phyloP scores from a whole-genome alignment of 2,329 filamentous ascomycete genomes.

The Talaromyces rugulosus region DNA sequence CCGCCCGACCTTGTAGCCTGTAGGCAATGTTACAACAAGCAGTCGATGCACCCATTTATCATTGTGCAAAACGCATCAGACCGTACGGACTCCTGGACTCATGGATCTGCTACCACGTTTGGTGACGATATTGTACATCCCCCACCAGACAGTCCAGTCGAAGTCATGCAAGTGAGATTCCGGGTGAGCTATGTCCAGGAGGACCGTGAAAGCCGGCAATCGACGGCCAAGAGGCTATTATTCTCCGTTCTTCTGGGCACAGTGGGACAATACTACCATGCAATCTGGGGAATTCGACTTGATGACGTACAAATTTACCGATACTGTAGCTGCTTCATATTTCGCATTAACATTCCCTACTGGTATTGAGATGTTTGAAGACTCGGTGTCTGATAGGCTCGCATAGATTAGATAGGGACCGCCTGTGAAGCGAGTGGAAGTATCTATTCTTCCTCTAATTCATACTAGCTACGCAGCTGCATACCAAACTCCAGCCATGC shows the following conservation, averaged over 20 bases:
- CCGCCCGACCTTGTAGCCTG: neutral
- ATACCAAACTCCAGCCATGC: neutral
- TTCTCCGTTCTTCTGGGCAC: neutral
- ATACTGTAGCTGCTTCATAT: neutral
- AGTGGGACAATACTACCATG: neutral
- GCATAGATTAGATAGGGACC: neutral
- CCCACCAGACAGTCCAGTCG: neutral
- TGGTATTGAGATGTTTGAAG: neutral
- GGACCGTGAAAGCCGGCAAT: neutral
- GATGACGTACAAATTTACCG: neutral
- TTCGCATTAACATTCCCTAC: neutral
- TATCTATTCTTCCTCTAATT: neutral
- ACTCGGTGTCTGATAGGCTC: neutral
- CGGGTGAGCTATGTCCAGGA: neutral
- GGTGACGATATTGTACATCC: neutral
- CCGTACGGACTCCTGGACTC: neutral
- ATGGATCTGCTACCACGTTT: neutral
- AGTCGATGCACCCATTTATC: neutral
- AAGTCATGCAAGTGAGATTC: neutral
- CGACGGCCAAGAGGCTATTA: neutral
- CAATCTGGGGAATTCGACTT: neutral
- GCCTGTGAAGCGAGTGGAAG: neutral
- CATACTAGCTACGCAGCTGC: neutral
- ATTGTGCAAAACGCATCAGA: neutral
- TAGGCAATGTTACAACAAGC: neutral